A percentile compares a stretch with the other conserved stretches of the same genome.
phyloP scores from a whole-genome alignment of 176 grass and related monocot species.

The Aegilops sharonensis region DNA sequence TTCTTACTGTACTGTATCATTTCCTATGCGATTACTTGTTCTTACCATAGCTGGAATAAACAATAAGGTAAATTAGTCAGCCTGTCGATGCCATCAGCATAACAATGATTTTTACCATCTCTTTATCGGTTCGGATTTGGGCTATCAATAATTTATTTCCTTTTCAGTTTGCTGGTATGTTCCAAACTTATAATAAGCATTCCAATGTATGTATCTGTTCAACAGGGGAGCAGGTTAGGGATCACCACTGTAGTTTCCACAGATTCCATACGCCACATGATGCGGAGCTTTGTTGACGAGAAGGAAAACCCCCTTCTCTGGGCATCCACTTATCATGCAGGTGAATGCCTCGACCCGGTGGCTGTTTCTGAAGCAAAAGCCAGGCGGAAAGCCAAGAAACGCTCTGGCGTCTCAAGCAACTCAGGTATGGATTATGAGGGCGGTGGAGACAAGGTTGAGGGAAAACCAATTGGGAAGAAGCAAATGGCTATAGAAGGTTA shows the following conservation, averaged over 20 bases:
- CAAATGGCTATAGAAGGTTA: conserved; percentile 94
- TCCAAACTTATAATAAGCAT: neutral
- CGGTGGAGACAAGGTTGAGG: conserved; percentile 44
- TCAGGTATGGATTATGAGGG: conserved; percentile 31
- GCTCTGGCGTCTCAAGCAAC: conserved; percentile 28
- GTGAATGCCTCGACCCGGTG: conserved; percentile 81
- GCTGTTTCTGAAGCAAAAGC: conserved; percentile 83
- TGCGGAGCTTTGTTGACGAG: conserved; percentile 89
- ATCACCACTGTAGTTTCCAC: conserved; percentile 92
- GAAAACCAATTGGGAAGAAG: conserved; percentile 66
- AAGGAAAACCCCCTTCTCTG: conserved; percentile 93
- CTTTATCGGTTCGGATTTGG: neutral
- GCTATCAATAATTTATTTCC: neutral
- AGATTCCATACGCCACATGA: conserved; percentile 96
- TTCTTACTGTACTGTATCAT: neutral
- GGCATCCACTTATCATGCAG: conserved; percentile 96
- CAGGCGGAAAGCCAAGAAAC: conserved; percentile 71
- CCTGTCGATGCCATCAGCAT: neutral
- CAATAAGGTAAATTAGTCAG: neutral
- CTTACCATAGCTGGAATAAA: neutral
- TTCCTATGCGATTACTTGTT: neutral
- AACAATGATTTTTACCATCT: neutral
- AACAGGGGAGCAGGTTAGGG: conserved; percentile 84
- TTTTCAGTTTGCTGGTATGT: neutral
- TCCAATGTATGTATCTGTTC: conserved; percentile 15